These are phyloP conservation scores for Blastobotrys persicus DNA, from an alignment of 1,139 yeast genomes.

Conservation along the genomic window DNA sequence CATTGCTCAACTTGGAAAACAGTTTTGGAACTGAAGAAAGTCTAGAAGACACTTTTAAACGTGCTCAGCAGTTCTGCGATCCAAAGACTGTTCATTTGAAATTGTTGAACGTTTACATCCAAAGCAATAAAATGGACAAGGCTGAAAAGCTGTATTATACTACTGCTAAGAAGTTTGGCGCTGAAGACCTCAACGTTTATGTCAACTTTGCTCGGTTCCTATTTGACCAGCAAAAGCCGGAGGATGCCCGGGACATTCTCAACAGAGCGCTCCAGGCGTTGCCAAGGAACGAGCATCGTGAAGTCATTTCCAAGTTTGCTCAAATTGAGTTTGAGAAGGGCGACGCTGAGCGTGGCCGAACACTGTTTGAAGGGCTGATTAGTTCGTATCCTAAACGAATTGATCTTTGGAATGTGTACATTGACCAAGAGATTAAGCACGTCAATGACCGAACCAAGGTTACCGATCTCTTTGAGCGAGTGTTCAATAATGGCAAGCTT, in stretches of 20 bases:
- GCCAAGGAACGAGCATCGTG: conserved; percentile 75
- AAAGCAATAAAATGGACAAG: conserved; percentile 65
- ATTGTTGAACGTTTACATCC: conserved; percentile 67
- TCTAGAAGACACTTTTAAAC: conserved; percentile 73
- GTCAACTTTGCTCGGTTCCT: conserved; percentile 75
- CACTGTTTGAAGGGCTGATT: conserved; percentile 86
- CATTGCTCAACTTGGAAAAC: conserved; percentile 87
- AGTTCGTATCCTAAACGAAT: conserved; percentile 89
- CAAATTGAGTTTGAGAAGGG: conserved; percentile 84
- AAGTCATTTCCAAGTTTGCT: conserved; percentile 82
- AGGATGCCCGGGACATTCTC: conserved; percentile 66
- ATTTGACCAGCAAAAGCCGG: conserved; percentile 50
- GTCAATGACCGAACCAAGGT: conserved; percentile 54
- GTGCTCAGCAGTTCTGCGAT: conserved; percentile 90
- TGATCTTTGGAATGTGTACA: conserved; percentile 91
- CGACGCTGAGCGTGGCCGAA: conserved; percentile 90
- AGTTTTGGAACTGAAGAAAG: conserved; percentile 87
- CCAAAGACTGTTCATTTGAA: conserved; percentile 76
- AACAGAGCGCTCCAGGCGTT: conserved; percentile 70
- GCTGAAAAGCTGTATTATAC: conserved; percentile 67
- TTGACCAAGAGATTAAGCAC: conserved; percentile 83
- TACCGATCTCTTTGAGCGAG: conserved; percentile 81
- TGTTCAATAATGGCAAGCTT: conserved; percentile 45
- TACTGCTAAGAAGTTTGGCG: conserved; percentile 79
- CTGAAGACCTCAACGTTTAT: conserved; percentile 44